Percentiles rank a stretch among this genome's conserved stretches.
phyloP scores from a whole-genome alignment of 2,329 filamentous ascomycete species.

The Metarhizium sp. region DNA sequence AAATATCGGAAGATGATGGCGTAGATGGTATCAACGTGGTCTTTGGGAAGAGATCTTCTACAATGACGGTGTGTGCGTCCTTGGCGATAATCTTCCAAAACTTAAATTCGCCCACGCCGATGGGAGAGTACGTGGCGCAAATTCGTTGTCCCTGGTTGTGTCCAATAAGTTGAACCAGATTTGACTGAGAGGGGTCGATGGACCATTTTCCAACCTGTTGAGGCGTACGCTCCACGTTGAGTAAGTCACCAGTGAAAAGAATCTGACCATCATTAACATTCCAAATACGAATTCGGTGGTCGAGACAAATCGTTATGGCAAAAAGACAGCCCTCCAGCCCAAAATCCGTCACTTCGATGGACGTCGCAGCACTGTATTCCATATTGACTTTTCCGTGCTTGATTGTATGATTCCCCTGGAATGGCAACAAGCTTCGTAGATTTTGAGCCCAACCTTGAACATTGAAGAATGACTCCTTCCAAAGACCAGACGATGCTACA shows the following conservation, averaged over 20 bases:
- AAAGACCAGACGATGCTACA: constrained; percentile 27
- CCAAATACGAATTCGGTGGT: constrained; percentile 86
- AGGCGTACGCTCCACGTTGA: constrained; percentile 56
- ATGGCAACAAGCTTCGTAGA: constrained; percentile 56
- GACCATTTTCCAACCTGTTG: constrained; percentile 65
- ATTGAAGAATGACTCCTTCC: constrained; percentile 66
- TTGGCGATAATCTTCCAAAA: constrained; percentile 72
- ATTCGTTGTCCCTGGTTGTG: constrained; percentile 41
- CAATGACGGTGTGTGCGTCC: constrained; percentile 51
- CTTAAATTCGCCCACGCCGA: constrained; percentile 84
- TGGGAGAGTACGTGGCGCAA: constrained; percentile 78
- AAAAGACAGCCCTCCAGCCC: constrained; percentile 42
- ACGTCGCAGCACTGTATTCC: constrained; percentile 58
- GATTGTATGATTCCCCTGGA: constrained; percentile 55
- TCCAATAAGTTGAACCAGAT: constrained; percentile 65
- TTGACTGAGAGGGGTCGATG: constrained; percentile 69
- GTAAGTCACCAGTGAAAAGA: constrained; percentile 65
- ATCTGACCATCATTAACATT: constrained; percentile 75
- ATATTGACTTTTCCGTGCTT: constrained; percentile 54
- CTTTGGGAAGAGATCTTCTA: constrained; percentile 63
- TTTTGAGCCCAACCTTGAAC: constrained; percentile 64
- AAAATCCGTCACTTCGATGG: constrained; percentile 45
- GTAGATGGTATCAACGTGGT: constrained; percentile 53
- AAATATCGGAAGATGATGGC: constrained; percentile 64
- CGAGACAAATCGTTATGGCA: constrained; percentile 74